Percentiles rank a stretch among this genome's conserved stretches.
These are phyloP conservation scores for Aspergillus quadricinctus DNA, from an alignment of 2,329 filamentous ascomycete genomes.

Conservation along the genomic window DNA sequence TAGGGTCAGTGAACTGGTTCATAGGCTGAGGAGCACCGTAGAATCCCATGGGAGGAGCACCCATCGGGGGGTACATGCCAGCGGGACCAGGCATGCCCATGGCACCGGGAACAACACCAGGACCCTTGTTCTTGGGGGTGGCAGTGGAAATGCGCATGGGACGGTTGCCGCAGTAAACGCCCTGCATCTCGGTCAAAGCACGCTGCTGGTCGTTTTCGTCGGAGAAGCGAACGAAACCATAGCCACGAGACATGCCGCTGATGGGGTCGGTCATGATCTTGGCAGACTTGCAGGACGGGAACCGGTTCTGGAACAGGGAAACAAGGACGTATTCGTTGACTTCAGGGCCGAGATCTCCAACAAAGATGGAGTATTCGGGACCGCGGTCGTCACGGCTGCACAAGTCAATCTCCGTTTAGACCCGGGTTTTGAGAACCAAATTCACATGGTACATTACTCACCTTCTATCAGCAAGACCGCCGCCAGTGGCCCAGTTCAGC, in stretches of 20 bases:
- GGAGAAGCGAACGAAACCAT: slow-evolving; percentile 96
- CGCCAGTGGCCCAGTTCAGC: slow-evolving; percentile 98
- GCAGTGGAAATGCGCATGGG: slow-evolving; percentile 98
- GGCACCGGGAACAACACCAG: slow-evolving; percentile 49
- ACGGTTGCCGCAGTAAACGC: slow-evolving; percentile 96
- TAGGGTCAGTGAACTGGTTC: slow-evolving; percentile 99
- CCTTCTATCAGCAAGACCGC: slow-evolving; percentile 90
- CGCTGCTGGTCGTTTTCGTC: slow-evolving; percentile 95
- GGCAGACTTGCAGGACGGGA: slow-evolving; percentile 95
- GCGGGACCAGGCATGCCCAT: slow-evolving; percentile 52
- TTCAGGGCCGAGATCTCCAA: slow-evolving; percentile 94
- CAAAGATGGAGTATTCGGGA: slow-evolving; percentile 95
- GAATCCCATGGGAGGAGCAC: slow-evolving; percentile 63
- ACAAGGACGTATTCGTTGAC: slow-evolving; percentile 98
- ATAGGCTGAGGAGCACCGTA: slow-evolving; percentile 69
- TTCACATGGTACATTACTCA: slow-evolving; percentile 38
- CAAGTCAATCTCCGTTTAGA: slow-evolving; percentile 6
- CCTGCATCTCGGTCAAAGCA: slow-evolving; percentile 95
- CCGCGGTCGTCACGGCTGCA: slow-evolving; percentile 79
- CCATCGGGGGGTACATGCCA: slow-evolving; percentile 65
- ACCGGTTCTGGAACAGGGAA: slow-evolving; percentile 93
- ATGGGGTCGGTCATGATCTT: slow-evolving; percentile 99
- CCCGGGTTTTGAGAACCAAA: not conserved
- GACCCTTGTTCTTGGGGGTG: slow-evolving; percentile 83
- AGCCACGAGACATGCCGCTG: slow-evolving; percentile 93